These are phyloP conservation scores for Neonectria punicea DNA, from an alignment of 2,329 filamentous ascomycete genomes.

Conservation along the genomic window DNA sequence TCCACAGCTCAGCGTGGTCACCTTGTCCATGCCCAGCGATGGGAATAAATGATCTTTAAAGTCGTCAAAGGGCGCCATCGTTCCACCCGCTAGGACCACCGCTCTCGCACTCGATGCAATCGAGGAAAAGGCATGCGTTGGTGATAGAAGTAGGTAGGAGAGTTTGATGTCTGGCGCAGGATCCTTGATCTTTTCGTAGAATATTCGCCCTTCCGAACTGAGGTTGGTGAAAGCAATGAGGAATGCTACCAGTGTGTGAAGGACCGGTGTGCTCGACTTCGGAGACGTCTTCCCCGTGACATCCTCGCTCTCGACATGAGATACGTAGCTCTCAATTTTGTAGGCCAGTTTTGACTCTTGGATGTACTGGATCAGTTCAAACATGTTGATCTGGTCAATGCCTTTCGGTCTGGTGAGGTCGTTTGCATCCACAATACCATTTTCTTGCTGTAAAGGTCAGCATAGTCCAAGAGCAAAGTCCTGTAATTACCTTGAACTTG, in stretches of 20 bases:
- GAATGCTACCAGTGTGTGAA: constrained; percentile 69
- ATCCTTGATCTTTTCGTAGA: constrained; percentile 63
- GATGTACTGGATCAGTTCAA: constrained; percentile 87
- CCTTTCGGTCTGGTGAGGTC: constrained; percentile 84
- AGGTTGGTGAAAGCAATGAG: constrained; percentile 87
- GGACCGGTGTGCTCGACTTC: constrained; percentile 56
- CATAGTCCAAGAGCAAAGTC: neutral
- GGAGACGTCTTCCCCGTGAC: constrained; percentile 38
- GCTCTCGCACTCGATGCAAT: constrained; percentile 86
- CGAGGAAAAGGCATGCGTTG: constrained; percentile 89
- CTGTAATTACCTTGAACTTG: constrained; percentile 56
- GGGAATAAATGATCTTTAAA: constrained; percentile 90
- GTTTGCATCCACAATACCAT: constrained; percentile 76
- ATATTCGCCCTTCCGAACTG: constrained; percentile 75
- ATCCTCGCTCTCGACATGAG: constrained; percentile 65
- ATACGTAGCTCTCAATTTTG: constrained; percentile 91
- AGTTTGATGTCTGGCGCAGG: constrained; percentile 65
- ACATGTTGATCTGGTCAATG: constrained; percentile 94
- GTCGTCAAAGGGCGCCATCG: constrained; percentile 96
- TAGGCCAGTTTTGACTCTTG: constrained; percentile 92
- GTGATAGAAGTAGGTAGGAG: constrained; percentile 89
- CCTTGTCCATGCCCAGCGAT: constrained; percentile 68
- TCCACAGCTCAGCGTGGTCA: constrained; percentile 89
- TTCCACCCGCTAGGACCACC: constrained; percentile 91
- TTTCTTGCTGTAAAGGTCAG: constrained; percentile 50